A percentile compares a stretch with the other conserved stretches of the same genome.
phyloP scores from a whole-genome alignment of 2,329 filamentous ascomycete genomes.

The Claviceps capensis region DNA sequence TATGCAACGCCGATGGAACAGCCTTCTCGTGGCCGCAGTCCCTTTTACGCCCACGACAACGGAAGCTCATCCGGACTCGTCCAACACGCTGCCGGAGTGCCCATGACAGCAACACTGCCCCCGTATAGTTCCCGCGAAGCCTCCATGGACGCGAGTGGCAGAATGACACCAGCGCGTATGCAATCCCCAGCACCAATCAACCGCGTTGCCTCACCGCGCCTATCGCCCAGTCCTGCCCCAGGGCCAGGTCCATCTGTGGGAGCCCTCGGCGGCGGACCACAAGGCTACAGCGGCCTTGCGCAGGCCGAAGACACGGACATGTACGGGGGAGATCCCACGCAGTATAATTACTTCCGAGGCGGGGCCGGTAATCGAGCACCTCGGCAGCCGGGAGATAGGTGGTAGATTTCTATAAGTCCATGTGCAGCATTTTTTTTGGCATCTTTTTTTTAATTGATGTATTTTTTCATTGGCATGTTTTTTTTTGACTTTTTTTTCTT shows the following conservation, averaged over 20 bases:
- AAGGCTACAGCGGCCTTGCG: constrained; percentile 45
- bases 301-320: constrained; percentile 33
- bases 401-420: constrained; percentile 13
- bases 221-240: background rate
- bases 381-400: constrained; percentile 24
- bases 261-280: constrained; percentile 42
- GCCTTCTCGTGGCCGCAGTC: constrained; percentile 25
- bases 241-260: constrained; percentile 30
- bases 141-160: constrained; percentile 12
- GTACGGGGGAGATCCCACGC: constrained; percentile 27
- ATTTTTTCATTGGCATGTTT: background rate
- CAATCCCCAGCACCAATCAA: constrained; percentile 5
- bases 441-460: background rate
- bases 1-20: constrained; percentile 8
- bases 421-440: too few species aligned
- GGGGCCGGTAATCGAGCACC: constrained; percentile 12
- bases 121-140: constrained; percentile 9
- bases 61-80: constrained; percentile 41
- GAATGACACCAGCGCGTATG: constrained; percentile 12
- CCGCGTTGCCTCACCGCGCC: constrained; percentile 1
- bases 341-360: constrained; percentile 45
- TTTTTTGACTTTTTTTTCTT: background rate
- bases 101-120: constrained; percentile 22
- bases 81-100: constrained; percentile 36
- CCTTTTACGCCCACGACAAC: constrained; percentile 37